Percentiles rank a stretch among this genome's conserved stretches.
Conservation (phyloP, 1,284 basidiomycete genomes). For the Bondarzewia mesenterica region DNA sequence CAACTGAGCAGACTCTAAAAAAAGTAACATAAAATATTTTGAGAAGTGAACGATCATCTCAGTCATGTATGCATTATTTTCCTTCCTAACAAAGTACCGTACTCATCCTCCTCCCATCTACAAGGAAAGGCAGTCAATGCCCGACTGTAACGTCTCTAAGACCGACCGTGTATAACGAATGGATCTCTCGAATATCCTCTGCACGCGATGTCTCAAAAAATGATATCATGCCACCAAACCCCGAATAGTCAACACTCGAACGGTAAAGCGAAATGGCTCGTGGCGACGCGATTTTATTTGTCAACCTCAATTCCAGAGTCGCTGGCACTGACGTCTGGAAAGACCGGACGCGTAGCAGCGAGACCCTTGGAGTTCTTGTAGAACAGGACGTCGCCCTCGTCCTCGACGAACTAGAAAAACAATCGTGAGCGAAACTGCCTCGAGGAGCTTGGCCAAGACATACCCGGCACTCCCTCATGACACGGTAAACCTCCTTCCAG, state of each 20-base stretch:
- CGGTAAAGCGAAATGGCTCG: not conserved
- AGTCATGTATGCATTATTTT: no score
- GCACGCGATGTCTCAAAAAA: no score
- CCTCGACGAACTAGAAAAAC: conserved; percentile 68
- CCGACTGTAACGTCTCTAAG: no score
- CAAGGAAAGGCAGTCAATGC: no score
- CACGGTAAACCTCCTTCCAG: conserved; percentile 74
- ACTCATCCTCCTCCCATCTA: no score
- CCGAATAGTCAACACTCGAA: not conserved
- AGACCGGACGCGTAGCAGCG: conserved; percentile 60
- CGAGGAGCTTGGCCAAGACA: no score
- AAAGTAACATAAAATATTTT: no score
- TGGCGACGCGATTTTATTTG: conserved; percentile 14
- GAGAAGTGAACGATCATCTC: no score
- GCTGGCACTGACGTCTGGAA: conserved; percentile 55
- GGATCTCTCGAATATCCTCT: no score
- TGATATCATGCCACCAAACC: not conserved
- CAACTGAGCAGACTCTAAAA: no score
- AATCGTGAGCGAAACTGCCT: not conserved
- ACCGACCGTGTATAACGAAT: no score
- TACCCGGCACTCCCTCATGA: conserved; percentile 63
- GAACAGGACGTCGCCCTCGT: conserved; percentile 86
- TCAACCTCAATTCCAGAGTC: conserved; percentile 85
- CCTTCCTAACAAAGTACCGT: no score
- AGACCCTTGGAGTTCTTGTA: conserved; percentile 85